These are phyloP conservation scores for Bretziella fagacearum DNA, from an alignment of 2,329 filamentous ascomycete species.

Conservation along the genomic window DNA sequence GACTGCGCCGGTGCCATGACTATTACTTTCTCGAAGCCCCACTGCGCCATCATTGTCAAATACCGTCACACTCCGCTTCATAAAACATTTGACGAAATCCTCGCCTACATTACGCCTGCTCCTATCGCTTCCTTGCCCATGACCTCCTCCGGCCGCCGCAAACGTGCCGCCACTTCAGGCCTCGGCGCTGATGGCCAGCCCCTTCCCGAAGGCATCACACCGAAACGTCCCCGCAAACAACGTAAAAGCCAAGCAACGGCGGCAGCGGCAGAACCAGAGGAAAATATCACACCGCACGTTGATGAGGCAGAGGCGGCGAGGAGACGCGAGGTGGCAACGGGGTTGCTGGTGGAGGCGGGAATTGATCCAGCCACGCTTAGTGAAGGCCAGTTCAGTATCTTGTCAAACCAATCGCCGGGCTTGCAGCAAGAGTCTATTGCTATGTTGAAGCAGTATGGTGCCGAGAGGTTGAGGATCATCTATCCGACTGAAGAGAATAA, in stretches of 20 bases:
- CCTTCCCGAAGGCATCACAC: conserved; percentile 8
- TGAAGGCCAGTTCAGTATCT: conserved; percentile 39
- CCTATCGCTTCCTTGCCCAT: conserved; percentile 18
- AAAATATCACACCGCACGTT: not conserved
- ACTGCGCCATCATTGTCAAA: conserved; percentile 32
- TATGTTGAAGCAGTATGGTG: conserved; percentile 40
- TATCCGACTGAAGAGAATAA: conserved; percentile 24
- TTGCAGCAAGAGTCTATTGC: conserved; percentile 37
- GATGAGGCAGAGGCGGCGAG: conserved; percentile 29
- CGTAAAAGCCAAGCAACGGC: not conserved
- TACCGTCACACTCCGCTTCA: conserved; percentile 42
- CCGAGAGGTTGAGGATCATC: conserved; percentile 39
- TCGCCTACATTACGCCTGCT: conserved; percentile 26
- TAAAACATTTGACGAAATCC: conserved; percentile 34
- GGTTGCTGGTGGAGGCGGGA: conserved; percentile 28
- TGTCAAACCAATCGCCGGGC: conserved; percentile 40
- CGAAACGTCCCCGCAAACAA: not conserved
- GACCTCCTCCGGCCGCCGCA: not conserved
- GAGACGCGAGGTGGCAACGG: conserved; percentile 31
- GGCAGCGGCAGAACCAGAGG: not conserved
- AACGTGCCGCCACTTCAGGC: not conserved
- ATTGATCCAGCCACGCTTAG: conserved; percentile 37
- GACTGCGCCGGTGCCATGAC: conserved; percentile 37
- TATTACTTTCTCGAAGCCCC: conserved; percentile 32
- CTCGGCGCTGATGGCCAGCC: conserved; percentile 16